These are phyloP conservation scores for Malus hybrid DNA, from an alignment of 331 rosid species.

Conservation along the genomic window DNA sequence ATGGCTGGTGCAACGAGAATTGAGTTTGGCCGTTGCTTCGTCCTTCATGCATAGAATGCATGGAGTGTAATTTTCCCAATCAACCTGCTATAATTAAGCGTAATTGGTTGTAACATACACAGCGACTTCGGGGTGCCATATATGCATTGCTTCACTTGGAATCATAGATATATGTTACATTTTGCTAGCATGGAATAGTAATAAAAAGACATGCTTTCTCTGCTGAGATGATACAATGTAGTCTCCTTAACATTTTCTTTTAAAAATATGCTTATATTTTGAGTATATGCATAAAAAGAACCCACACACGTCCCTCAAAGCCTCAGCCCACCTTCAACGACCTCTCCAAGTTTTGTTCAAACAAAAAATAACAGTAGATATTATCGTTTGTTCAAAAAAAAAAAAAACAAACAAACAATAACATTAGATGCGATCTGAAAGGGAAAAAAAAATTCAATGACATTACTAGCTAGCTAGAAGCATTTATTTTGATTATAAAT, in stretches of 20 bases:
- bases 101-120: background rate
- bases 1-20: constrained; percentile 24
- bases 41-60: background rate
- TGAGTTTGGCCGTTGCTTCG: constrained; percentile 23
- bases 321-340: background rate
- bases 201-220: background rate
- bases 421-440: background rate
- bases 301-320: no score
- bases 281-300: no score
- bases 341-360: background rate
- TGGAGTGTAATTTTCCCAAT: constrained; percentile 7
- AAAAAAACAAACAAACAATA: no score
- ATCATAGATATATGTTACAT: background rate
- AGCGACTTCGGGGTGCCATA: background rate
- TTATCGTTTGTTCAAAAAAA: no score
- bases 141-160: background rate
- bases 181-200: no score
- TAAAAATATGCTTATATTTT: background rate
- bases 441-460: background rate
- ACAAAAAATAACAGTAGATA: background rate
- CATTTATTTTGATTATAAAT: background rate
- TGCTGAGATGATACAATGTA: background rate
- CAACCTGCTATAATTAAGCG: background rate
- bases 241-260: no score
- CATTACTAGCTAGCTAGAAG: background rate